Conservation (phyloP, 257 asterid genomes). For the Nicotiana noctiflora region DNA sequence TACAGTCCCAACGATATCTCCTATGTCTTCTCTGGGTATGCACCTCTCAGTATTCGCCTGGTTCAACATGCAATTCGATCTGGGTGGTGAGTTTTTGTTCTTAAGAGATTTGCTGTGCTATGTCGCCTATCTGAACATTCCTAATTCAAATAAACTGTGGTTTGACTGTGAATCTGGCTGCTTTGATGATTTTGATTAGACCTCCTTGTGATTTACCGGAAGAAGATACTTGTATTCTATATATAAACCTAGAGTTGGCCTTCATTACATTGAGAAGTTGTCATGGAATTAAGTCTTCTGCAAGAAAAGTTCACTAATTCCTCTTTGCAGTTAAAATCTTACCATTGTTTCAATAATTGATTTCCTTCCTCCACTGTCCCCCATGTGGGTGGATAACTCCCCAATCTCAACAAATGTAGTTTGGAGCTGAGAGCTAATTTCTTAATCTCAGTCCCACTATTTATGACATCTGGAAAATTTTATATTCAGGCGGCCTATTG, state of each 20-base stretch:
- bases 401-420: not conserved
- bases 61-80: slow-evolving; percentile 91
- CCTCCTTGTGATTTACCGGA: not conserved
- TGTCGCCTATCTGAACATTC: not conserved
- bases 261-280: not conserved
- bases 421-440: not conserved
- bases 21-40: slow-evolving; percentile 94
- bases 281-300: not conserved
- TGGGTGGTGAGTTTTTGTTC: slow-evolving; percentile 68
- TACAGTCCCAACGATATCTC: slow-evolving; percentile 87
- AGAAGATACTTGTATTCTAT: not conserved
- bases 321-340: not conserved
- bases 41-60: slow-evolving; percentile 95
- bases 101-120: slow-evolving; percentile 1
- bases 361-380: not conserved
- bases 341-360: not conserved
- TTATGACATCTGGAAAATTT: not conserved
- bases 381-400: not conserved
- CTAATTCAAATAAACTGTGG: not conserved
- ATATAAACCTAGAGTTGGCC: not conserved
- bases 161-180: not conserved
- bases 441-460: not conserved
- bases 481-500: slow-evolving; percentile 73
- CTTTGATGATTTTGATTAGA: not conserved
- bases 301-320: not conserved